phyloP scores from a whole-genome alignment of 768 basidiomycete genomes.

The Tricholoma sp. region DNA sequence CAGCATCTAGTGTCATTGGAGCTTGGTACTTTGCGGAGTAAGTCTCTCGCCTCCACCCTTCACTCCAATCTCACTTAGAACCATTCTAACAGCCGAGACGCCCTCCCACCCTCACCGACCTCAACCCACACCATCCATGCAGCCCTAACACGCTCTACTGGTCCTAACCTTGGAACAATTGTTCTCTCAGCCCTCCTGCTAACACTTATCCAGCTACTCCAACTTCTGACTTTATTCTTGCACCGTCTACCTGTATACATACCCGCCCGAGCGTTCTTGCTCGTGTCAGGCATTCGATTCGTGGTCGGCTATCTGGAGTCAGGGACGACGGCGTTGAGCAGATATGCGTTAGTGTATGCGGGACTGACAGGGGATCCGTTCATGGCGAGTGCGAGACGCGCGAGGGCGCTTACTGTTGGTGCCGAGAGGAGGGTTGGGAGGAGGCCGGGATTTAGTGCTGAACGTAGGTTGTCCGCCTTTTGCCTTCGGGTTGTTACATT shows the following conservation, averaged over 20 bases:
- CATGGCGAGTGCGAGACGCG: slow-evolving; percentile 47
- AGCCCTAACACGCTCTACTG: slow-evolving; percentile 72
- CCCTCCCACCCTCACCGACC: slow-evolving; percentile 40
- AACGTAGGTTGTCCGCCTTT: slow-evolving; percentile 41
- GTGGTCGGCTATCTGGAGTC: slow-evolving; percentile 48
- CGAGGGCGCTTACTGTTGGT: slow-evolving; percentile 37
- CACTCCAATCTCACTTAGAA: neutral
- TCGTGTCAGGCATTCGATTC: slow-evolving; percentile 39
- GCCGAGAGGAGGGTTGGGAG: slow-evolving; percentile 27
- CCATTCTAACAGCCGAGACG: slow-evolving; percentile 22
- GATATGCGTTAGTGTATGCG: slow-evolving; percentile 61
- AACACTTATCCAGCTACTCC: slow-evolving; percentile 59
- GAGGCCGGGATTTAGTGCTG: slow-evolving; percentile 45
- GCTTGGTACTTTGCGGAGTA: slow-evolving; percentile 82
- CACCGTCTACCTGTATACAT: slow-evolving; percentile 52
- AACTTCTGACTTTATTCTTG: slow-evolving; percentile 43
- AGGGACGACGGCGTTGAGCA: slow-evolving; percentile 53
- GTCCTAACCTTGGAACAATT: slow-evolving; percentile 78
- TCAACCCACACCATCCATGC: slow-evolving; percentile 74
- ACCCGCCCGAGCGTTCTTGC: slow-evolving; percentile 43
- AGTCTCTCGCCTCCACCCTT: slow-evolving; percentile 17
- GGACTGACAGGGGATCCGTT: slow-evolving; percentile 75
- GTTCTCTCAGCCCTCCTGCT: slow-evolving; percentile 73
- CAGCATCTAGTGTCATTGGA: slow-evolving; percentile 78
- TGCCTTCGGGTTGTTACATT: neutral